These are phyloP conservation scores for Ogataea polymorpha DNA, from an alignment of 805 yeast species.

Conservation along the genomic window DNA sequence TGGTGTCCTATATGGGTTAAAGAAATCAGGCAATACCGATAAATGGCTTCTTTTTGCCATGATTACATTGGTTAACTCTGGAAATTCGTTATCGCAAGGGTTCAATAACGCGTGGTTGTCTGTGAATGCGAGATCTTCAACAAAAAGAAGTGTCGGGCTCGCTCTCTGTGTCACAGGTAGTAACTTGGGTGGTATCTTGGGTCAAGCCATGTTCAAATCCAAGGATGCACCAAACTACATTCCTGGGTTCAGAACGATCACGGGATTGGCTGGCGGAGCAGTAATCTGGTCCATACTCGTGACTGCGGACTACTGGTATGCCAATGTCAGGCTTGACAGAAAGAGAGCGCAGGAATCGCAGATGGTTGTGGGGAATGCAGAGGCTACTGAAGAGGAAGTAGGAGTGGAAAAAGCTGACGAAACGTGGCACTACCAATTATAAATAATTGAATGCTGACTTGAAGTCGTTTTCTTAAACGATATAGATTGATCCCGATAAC, in stretches of 20 bases:
- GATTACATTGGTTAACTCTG: slow-evolving; percentile 1
- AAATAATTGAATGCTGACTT: slow-evolving; percentile 1
- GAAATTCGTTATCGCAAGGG: slow-evolving; percentile 1
- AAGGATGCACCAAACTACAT: slow-evolving; percentile 1
- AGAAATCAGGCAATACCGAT: slow-evolving; percentile 1
- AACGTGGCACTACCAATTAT: slow-evolving; percentile 1
- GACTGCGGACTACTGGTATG: slow-evolving; percentile 1
- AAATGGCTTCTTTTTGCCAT: slow-evolving; percentile 1
- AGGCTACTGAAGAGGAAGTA: slow-evolving; percentile 1
- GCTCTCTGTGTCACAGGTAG: slow-evolving; percentile 1
- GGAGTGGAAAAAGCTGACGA: slow-evolving; percentile 1
- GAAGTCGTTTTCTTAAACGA: slow-evolving; percentile 1
- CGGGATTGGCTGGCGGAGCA: slow-evolving; percentile 1
- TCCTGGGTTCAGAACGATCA: background rate
- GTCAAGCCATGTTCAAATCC: slow-evolving; percentile 1
- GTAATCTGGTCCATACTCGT: slow-evolving; percentile 1
- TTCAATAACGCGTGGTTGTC: slow-evolving; percentile 1
- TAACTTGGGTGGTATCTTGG: slow-evolving; percentile 1
- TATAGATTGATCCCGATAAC: slow-evolving; percentile 1
- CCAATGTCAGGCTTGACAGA: slow-evolving; percentile 1
- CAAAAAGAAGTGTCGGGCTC: slow-evolving; percentile 1
- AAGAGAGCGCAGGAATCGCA: slow-evolving; percentile 1
- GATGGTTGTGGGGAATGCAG: slow-evolving; percentile 1
- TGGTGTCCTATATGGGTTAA: slow-evolving; percentile 1
- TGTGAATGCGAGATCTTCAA: slow-evolving; percentile 1